These are phyloP conservation scores for Actinomortierella wolfii DNA, from an alignment of 371 early-diverging fungal species.

Conservation along the genomic window DNA sequence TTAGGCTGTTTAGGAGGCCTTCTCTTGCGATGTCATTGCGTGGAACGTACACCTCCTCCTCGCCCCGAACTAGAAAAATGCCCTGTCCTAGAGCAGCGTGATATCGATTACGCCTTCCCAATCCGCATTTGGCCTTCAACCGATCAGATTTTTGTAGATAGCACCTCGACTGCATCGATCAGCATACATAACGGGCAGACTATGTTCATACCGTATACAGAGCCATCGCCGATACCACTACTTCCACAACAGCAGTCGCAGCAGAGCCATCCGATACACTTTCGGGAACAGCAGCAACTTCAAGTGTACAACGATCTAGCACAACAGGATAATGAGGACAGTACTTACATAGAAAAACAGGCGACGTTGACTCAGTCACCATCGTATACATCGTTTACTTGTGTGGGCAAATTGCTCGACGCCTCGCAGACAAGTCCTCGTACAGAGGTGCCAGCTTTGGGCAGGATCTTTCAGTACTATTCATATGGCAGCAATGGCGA, in stretches of 20 bases:
- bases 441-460: too few species aligned
- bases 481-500: too few species aligned
- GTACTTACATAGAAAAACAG: too few species aligned
- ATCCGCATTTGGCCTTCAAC: constrained; percentile 29
- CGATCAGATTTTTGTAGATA: constrained; percentile 9
- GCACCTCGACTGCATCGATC: neutral
- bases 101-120: constrained; percentile 22
- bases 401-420: too few species aligned
- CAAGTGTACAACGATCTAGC: neutral
- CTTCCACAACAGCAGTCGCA: neutral
- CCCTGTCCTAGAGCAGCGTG: constrained; percentile 12
- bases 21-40: constrained; percentile 8
- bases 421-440: too few species aligned
- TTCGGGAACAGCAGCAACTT: neutral
- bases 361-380: too few species aligned
- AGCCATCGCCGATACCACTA: neutral
- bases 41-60: neutral
- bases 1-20: constrained; percentile 23
- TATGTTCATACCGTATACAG: neutral
- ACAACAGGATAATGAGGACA: too few species aligned
- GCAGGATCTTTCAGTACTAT: too few species aligned
- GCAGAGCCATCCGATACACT: too few species aligned
- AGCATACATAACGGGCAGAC: neutral
- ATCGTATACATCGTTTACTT: too few species aligned
- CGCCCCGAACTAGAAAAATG: constrained; percentile 6